Base-by-base conservation (phyloP, 2,329 filamentous ascomycete species). In the Xylaria sp. region DNA sequence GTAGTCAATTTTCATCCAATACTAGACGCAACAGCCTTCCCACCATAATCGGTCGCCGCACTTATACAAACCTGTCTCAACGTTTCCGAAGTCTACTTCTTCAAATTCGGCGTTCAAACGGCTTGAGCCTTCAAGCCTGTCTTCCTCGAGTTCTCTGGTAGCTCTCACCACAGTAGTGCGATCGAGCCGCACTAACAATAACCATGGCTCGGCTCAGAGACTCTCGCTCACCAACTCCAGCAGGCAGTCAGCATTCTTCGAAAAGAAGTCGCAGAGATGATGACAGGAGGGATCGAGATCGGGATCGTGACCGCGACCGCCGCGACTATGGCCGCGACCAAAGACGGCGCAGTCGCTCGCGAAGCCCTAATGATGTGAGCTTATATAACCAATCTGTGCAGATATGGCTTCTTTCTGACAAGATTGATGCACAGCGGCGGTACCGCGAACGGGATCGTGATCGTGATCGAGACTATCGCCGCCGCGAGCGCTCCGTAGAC, bases 191-290 rank as follows among this genome's bases (percentile, higher is more conserved):
- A 75, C 71, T 72, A 71, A 68, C 61, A 69, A 71, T 70, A 68
- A 73, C 66, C 62, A 87, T 87, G 85, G 84, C 84, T 86, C 85
- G 84, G 79, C 84, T 81, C 80, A 86, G 82, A 84, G 84, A 86
- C 82, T 86, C 85, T 81, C 85, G 91, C 91, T 94, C 91, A 94
- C 92, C 91, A 91, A 92, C 90, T 88, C 90, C 90, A 89, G 88
- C 89, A 93, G 91, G 90, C 87, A 92, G 90, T 84, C 89, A 91
- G 76, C 84, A 86, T 79, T 88, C 87, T 79, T 87, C 88, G 75
- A 89, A 87, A 81, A 90, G 87, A 80, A 86, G 79, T 74, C 84
- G 84, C 72, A 85, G 87, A 78, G 83, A 85, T 78, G 84, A 85
- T 76, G 81, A 79, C 71, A 87, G 87, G 76, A 85, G 78, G 43